Evolutionary conservation across 345 rosid genomes (phyloP).

Genomic region (Dovyalis caffra): DNA sequence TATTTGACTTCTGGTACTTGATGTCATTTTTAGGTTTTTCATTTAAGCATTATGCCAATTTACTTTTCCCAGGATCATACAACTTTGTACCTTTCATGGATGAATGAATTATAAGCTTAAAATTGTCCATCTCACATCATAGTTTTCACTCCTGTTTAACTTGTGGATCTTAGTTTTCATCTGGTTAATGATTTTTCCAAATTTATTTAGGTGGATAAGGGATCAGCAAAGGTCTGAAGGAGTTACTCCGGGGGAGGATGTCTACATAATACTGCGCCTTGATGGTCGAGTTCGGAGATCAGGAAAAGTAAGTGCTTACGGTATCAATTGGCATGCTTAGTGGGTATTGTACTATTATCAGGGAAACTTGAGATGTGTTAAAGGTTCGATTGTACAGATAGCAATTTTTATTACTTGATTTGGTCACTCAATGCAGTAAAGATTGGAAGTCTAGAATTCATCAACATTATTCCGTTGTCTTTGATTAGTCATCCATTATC

Average conservation of each 20-base stretch:
- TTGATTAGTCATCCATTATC: not conserved
- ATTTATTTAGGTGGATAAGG: constrained; percentile 68
- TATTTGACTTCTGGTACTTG: not conserved
- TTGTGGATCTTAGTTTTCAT: not conserved
- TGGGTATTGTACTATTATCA: not conserved
- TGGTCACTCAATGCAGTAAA: not conserved
- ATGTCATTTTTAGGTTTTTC: not conserved
- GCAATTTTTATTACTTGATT: not conserved
- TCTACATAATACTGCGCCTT: constrained; percentile 77
- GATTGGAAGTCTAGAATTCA: constrained; percentile 5
- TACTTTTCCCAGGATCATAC: not conserved
- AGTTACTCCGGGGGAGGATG: constrained; percentile 82
- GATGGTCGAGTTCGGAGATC: constrained; percentile 98
- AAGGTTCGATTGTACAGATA: not conserved
- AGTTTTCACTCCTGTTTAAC: constrained; percentile 1
- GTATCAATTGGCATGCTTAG: not conserved
- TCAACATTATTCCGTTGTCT: not conserved
- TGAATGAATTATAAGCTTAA: not conserved
- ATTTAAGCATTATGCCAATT: not conserved
- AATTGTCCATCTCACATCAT: not conserved
- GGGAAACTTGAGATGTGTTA: not conserved
- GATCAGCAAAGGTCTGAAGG: constrained; percentile 92
- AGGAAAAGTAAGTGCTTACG: constrained; percentile 54
- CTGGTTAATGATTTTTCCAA: constrained; percentile 4
- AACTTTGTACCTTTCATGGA: not conserved